Evolutionary conservation across 139 green algal species (phyloP).

Genomic region (Chloropicon primus): DNA sequence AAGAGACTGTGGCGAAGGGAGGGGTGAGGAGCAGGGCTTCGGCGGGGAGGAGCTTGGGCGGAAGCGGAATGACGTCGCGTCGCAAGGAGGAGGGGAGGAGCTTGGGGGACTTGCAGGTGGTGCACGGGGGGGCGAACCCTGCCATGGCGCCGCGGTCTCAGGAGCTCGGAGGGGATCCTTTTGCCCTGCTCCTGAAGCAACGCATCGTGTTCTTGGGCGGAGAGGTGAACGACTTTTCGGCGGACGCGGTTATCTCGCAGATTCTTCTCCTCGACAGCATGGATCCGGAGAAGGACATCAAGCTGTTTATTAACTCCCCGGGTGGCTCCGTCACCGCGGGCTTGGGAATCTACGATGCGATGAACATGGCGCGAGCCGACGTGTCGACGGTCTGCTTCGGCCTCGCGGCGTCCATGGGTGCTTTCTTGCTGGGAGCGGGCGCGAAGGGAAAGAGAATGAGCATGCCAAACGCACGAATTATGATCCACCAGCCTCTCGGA

Average conservation of each 20-base stretch:
- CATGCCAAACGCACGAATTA: slow-evolving; percentile 98
- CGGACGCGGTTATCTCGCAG: slow-evolving; percentile 91
- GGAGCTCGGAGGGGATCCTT: slow-evolving; percentile 82
- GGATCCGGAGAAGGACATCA: slow-evolving; percentile 67
- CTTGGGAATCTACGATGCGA: slow-evolving; percentile 34
- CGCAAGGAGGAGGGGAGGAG: no score
- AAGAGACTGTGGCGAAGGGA: neutral
- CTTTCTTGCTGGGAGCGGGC: slow-evolving; percentile 89
- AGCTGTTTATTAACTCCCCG: slow-evolving; percentile 99
- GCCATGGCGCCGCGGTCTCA: slow-evolving; percentile 19
- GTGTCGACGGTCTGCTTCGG: slow-evolving; percentile 97
- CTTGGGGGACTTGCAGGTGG: neutral
- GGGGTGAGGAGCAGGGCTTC: neutral
- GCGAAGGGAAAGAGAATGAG: slow-evolving; percentile 80
- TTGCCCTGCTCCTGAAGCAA: slow-evolving; percentile 82
- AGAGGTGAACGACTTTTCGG: slow-evolving; percentile 91
- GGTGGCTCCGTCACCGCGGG: slow-evolving; percentile 93
- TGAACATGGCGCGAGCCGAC: slow-evolving; percentile 47
- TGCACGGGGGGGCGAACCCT: neutral
- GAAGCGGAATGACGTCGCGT: neutral
- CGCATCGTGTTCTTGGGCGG: slow-evolving; percentile 92
- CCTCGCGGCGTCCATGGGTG: slow-evolving; percentile 96
- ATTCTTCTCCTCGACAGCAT: slow-evolving; percentile 86
- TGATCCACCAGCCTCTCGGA: slow-evolving; percentile 99
- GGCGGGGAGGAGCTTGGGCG: no score